Percentiles rank a stretch among this genome's conserved stretches.
Evolutionary conservation across 805 yeast genomes (phyloP).

Genomic region (Candida loeiensis): DNA sequence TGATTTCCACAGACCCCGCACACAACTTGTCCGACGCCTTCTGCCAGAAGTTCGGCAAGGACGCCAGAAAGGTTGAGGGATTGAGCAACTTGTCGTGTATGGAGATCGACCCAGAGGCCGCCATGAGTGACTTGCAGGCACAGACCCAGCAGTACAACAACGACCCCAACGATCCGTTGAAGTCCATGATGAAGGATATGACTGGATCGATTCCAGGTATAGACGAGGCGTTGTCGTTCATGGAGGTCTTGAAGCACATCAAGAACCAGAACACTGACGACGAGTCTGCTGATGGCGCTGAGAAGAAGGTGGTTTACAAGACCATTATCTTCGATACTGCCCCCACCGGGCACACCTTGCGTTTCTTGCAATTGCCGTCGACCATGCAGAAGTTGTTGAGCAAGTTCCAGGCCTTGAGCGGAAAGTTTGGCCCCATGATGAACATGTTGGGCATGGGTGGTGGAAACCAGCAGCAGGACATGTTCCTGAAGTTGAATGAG

Average conservation of each 20-base stretch:
- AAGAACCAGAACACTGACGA: constrained; percentile 56
- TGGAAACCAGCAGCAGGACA: constrained; percentile 64
- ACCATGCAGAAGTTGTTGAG: constrained; percentile 83
- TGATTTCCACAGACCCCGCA: constrained; percentile 98
- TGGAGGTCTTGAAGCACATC: constrained; percentile 97
- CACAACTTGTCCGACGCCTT: constrained; percentile 97
- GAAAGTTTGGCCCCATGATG: constrained; percentile 87
- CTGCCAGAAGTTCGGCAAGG: constrained; percentile 97
- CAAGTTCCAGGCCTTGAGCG: constrained; percentile 82
- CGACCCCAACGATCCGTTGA: constrained; percentile 61
- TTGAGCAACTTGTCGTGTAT: constrained; percentile 85
- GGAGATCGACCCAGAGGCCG: constrained; percentile 97
- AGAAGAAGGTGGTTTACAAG: constrained; percentile 46
- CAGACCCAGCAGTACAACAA: constrained; percentile 55
- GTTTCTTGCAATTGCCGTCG: constrained; percentile 92
- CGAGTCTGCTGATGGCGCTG: constrained; percentile 21
- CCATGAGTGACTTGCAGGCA: constrained; percentile 77
- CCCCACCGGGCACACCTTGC: constrained; percentile 96
- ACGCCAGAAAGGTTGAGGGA: constrained; percentile 91
- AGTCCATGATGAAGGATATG: constrained; percentile 78
- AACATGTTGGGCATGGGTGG: constrained; percentile 75
- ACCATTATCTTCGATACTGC: constrained; percentile 98
- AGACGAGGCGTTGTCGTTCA: constrained; percentile 95
- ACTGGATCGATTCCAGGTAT: constrained; percentile 97
- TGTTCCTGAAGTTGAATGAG: constrained; percentile 74